A percentile compares a stretch with the other conserved stretches of the same genome.
Conservation (phyloP, 768 basidiomycete species). For the Macrocybe gigantea region DNA sequence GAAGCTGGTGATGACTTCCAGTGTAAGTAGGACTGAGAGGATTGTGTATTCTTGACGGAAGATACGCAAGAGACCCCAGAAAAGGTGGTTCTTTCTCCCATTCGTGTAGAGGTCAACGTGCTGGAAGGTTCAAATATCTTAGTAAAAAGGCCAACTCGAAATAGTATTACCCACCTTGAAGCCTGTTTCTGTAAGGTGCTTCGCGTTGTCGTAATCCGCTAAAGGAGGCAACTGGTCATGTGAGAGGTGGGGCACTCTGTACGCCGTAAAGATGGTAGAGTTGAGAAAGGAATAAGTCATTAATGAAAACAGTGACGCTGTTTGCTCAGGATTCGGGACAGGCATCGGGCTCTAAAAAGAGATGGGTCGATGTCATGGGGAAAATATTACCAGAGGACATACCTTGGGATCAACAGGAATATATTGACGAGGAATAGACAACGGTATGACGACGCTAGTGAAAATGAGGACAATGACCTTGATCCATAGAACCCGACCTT, state of each 20-base stretch:
- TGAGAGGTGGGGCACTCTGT: slow-evolving; percentile 40
- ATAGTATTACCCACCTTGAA: slow-evolving; percentile 24
- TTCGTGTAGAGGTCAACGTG: slow-evolving; percentile 34
- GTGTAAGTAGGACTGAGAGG: slow-evolving; percentile 20
- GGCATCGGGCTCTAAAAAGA: slow-evolving; percentile 23
- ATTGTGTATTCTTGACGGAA: slow-evolving; percentile 28
- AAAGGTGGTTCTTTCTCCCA: slow-evolving; percentile 35
- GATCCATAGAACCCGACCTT: slow-evolving; percentile 47
- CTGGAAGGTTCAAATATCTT: slow-evolving; percentile 11
- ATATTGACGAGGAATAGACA: slow-evolving; percentile 52
- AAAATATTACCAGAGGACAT: not conserved
- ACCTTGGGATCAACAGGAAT: slow-evolving; percentile 49
- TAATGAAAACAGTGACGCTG: slow-evolving; percentile 37
- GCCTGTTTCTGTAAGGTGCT: slow-evolving; percentile 16
- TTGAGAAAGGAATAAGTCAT: slow-evolving; percentile 51
- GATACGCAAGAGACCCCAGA: slow-evolving; percentile 37
- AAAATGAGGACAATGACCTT: slow-evolving; percentile 41
- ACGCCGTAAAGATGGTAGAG: slow-evolving; percentile 39
- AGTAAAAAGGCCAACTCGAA: slow-evolving; percentile 14
- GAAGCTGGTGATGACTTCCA: slow-evolving; percentile 21
- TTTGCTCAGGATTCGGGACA: slow-evolving; percentile 44
- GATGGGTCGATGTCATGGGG: not conserved
- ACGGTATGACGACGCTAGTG: slow-evolving; percentile 43
- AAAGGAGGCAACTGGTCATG: slow-evolving; percentile 55
- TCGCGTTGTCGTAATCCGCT: slow-evolving; percentile 51